Conservation (phyloP, 441 rosid species). For the Gossypium gossypioides region DNA sequence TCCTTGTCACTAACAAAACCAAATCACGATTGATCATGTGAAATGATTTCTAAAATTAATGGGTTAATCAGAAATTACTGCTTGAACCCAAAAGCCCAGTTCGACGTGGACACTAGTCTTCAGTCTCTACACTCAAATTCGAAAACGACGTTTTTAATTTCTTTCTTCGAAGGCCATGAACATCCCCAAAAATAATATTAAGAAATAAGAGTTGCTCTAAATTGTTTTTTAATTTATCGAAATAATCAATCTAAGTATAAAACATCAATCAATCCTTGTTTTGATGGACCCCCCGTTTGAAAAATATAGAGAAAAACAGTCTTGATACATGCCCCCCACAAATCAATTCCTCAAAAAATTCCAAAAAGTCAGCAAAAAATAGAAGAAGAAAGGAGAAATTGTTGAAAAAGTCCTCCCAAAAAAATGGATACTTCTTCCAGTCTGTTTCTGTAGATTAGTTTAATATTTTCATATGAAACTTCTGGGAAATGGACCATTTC, state of each 20-base stretch:
- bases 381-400: background rate
- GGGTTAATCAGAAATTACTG: slow-evolving; percentile 15
- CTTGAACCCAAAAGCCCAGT: background rate
- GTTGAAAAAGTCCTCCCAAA: background rate
- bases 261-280: background rate
- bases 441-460: background rate
- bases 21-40: slow-evolving; percentile 13
- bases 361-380: background rate
- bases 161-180: background rate
- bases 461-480: background rate
- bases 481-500: background rate
- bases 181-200: background rate
- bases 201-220: background rate
- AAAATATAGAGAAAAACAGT: background rate
- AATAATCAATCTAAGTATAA: slow-evolving; percentile 2
- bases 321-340: background rate
- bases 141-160: background rate
- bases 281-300: background rate
- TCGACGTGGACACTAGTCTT: background rate
- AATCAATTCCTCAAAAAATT: background rate
- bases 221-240: background rate
- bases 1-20: background rate
- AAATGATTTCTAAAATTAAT: background rate
- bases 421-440: background rate
- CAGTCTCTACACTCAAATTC: background rate